phyloP scores from a whole-genome alignment of 257 asterid species.

The Jaltomata sinuosa region DNA sequence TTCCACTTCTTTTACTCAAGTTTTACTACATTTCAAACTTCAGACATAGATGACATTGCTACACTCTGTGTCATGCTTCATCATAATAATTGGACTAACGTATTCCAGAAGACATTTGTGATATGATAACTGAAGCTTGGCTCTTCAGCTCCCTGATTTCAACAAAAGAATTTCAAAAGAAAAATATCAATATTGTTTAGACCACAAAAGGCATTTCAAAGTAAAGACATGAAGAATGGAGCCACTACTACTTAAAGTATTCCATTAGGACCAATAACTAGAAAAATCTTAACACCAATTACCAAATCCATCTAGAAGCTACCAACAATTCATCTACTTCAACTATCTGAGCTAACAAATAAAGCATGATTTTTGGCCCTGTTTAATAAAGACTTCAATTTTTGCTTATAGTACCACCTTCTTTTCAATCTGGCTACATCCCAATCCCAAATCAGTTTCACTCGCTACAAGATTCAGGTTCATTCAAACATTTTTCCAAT shows the following conservation, averaged over 20 bases:
- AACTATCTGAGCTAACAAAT: background rate
- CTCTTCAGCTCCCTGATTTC: background rate
- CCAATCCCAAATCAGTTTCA: background rate
- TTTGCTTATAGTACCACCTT: background rate
- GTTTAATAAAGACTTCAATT: background rate
- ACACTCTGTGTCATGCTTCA: slow-evolving; percentile 6
- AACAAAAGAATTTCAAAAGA: background rate
- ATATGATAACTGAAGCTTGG: background rate
- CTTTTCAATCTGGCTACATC: background rate
- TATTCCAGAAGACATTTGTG: background rate
- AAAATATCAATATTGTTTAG: background rate
- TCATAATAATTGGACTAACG: background rate
- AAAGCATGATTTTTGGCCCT: background rate
- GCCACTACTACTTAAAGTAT: background rate
- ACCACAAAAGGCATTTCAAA: background rate
- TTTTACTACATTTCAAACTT: slow-evolving; percentile 4
- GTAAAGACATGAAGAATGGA: background rate
- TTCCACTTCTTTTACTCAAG: slow-evolving; percentile 9
- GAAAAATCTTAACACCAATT: background rate
- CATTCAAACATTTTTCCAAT: background rate
- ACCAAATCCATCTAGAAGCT: background rate
- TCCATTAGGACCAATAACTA: background rate
- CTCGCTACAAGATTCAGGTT: background rate
- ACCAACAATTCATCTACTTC: background rate
- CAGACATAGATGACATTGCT: slow-evolving; percentile 6